These are phyloP conservation scores for Chenopodium berlandieri DNA, from an alignment of 148 eudicot species.

Conservation along the genomic window DNA sequence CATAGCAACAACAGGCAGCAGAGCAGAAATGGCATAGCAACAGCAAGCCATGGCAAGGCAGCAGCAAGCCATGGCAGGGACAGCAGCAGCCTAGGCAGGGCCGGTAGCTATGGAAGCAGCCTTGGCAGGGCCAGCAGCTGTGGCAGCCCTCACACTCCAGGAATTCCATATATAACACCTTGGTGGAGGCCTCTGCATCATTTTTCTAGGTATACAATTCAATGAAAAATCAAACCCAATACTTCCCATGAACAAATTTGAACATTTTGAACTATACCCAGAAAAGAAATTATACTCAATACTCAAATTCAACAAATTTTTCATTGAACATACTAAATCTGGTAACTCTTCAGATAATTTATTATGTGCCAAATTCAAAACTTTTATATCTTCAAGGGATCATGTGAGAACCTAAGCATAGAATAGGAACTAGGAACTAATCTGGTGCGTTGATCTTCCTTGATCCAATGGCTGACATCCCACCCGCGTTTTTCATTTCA, in stretches of 20 bases:
- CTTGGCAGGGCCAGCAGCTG: no score
- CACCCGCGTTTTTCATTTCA: no score
- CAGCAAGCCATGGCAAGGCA: no score
- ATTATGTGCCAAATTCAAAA: conserved; percentile 68
- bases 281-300: conserved; percentile 73
- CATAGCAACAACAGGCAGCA: no score
- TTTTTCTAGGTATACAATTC: conserved; percentile 69
- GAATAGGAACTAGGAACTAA: no score
- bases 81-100: no score
- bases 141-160: conserved; percentile 24
- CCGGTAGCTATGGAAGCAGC: no score
- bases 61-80: no score
- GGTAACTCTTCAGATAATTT: conserved; percentile 65
- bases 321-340: conserved; percentile 62
- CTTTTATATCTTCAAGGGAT: conserved; percentile 48
- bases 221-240: conserved; percentile 61
- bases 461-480: no score
- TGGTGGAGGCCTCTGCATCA: conserved; percentile 64
- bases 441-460: no score
- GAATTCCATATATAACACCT: conserved; percentile 45
- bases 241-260: conserved; percentile 38
- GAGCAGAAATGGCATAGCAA: no score
- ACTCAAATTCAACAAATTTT: conserved; percentile 55
- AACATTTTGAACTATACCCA: conserved; percentile 59
- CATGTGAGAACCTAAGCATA: no score